Evolutionary conservation across 2,329 filamentous ascomycete species (phyloP).

Genomic region (Aspergillus arachidicola): DNA sequence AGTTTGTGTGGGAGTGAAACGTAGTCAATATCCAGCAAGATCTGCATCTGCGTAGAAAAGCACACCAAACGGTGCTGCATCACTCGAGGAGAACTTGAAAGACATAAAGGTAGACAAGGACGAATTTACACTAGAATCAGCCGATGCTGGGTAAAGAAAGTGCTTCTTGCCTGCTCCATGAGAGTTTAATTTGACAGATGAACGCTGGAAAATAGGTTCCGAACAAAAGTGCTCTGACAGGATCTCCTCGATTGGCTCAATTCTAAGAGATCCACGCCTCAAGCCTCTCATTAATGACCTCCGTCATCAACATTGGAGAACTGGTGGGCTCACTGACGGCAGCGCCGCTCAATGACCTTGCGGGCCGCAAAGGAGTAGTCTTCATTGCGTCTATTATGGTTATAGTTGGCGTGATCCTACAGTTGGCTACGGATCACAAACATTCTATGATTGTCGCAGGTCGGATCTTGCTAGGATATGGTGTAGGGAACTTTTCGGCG

Average conservation of each 20-base stretch:
- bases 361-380: not conserved
- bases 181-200: not conserved
- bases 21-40: slow-evolving; percentile 1
- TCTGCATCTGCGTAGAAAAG: not conserved
- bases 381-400: not conserved
- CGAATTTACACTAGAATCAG: not conserved
- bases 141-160: not conserved
- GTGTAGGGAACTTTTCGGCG: not conserved
- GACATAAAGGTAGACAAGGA: not conserved
- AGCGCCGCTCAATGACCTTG: not conserved
- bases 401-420: not conserved
- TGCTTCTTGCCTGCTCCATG: not conserved
- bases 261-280: not conserved
- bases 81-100: not conserved
- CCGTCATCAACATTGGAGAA: not conserved
- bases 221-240: not conserved
- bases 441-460: not conserved
- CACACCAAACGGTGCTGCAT: not conserved
- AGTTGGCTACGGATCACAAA: slow-evolving; percentile 3
- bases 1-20: not conserved
- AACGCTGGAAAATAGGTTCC: not conserved
- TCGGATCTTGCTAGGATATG: not conserved
- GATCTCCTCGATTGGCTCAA: not conserved
- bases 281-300: not conserved
- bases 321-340: not conserved